Evolutionary conservation across 805 yeast genomes (phyloP), one percentile per base, ranked within the genome.

Genomic region (Schwanniomyces polymorphus): DNA sequence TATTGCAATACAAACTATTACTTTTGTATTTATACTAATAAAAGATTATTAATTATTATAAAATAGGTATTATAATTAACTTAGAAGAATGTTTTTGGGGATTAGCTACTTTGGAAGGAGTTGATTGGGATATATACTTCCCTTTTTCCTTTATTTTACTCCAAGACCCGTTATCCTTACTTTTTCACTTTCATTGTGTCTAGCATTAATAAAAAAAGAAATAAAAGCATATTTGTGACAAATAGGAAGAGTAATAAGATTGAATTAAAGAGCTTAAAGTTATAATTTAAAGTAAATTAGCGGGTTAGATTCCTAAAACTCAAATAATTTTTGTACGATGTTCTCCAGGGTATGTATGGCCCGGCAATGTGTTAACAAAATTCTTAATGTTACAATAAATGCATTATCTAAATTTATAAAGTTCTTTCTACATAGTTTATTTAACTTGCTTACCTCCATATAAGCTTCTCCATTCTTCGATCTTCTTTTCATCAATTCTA

Each of bases 401-500:
- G 21, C 14, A 37, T 18, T 37, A 23, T 28, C 12, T 28, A 37
- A 21, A 21, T 9, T 7, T 34, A 11, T 34, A 18, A 34, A 11
- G n/a, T 14, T 21, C 4, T 18, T 10, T 26, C 28, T 29, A 41
- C 14, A 43, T 12, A 31, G 17, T 44, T 41, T 45, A 47, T 50
- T 54, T 55, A 42, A 59, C 67, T 61, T 86, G 85, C 56, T 82
- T 76, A 40, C 97, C 98, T 50, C 97, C 96, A 62, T 86, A 94
- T 67, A 80, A 79, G 45, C 74, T 69, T 74, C 96, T 86, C 96
- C 97, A 90, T 60, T 82, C 86, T 8, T 82, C 94, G 52, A 91
- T 78, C 76, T 87, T 86, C 72, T 84, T 84, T 61, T 88, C 96
- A 55, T 92, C 98, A 57, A 94, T 94, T 74, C 97, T 84, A 62